Percentiles rank a stretch among this genome's conserved stretches.
These are phyloP conservation scores for Hypoxylon sp. DNA, from an alignment of 2,329 filamentous ascomycete genomes.

Conservation along the genomic window DNA sequence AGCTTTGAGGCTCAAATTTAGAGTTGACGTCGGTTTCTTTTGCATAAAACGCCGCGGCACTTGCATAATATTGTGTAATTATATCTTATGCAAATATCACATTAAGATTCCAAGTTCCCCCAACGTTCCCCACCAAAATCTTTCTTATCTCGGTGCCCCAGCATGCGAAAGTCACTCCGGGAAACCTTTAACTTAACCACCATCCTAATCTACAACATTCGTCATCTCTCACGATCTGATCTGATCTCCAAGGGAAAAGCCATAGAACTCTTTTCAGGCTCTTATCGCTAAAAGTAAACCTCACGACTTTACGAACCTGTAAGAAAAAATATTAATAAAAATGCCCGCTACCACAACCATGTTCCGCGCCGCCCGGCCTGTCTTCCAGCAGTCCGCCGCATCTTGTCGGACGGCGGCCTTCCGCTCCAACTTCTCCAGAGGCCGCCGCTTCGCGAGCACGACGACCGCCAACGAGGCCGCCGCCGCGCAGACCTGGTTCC, in stretches of 20 bases:
- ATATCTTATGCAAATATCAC: conserved; percentile 11
- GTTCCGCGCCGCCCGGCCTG: conserved; percentile 65
- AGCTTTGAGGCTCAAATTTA: conserved; percentile 13
- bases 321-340: no score
- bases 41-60: background rate
- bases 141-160: conserved; percentile 39
- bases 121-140: conserved; percentile 16
- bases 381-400: conserved; percentile 68
- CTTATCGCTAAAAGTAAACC: no score
- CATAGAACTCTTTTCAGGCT: conserved; percentile 1
- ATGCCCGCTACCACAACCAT: conserved; percentile 63
- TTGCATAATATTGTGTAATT: background rate
- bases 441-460: conserved; percentile 79
- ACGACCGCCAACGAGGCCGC: conserved; percentile 60
- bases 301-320: no score
- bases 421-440: conserved; percentile 56
- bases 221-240: conserved; percentile 16
- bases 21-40: conserved; percentile 1
- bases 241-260: conserved; percentile 24
- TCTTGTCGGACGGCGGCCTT: conserved; percentile 62
- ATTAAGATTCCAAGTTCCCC: background rate
- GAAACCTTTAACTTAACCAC: conserved; percentile 19
- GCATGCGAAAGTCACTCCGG: conserved; percentile 23
- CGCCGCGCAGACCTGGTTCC: conserved; percentile 69
- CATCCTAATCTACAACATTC: background rate